Percentiles rank a stretch among this genome's conserved stretches.
phyloP scores from a whole-genome alignment of 1,284 basidiomycete species.

The Irpex sp. region DNA sequence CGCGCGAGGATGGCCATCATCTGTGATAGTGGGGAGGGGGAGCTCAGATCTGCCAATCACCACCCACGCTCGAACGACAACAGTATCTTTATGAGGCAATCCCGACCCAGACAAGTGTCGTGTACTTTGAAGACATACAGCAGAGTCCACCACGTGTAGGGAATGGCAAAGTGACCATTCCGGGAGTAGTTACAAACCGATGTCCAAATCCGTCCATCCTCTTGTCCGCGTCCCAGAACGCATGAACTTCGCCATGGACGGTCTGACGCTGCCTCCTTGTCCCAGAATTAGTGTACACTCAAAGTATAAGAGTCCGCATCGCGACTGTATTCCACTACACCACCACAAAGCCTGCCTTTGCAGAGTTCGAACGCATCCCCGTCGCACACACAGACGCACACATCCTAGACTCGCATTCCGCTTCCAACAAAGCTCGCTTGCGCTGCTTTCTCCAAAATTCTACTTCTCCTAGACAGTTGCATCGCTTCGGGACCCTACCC shows the following conservation, averaged over 20 bases:
- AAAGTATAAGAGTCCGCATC: slow-evolving; percentile 24
- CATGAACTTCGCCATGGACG: slow-evolving; percentile 4
- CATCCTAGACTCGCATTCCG: neutral
- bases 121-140: neutral
- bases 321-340: slow-evolving; percentile 6
- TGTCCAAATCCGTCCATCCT: slow-evolving; percentile 25
- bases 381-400: neutral
- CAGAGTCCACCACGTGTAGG: too few relatives aligned
- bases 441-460: neutral
- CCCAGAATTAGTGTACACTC: slow-evolving; percentile 17
- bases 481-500: slow-evolving; percentile 2
- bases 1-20: neutral
- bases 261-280: slow-evolving; percentile 17
- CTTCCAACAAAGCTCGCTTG: neutral
- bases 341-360: neutral
- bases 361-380: too few relatives aligned
- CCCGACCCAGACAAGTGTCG: neutral
- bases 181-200: slow-evolving; percentile 25
- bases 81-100: slow-evolving; percentile 15
- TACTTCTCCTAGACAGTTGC: slow-evolving; percentile 2
- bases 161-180: slow-evolving; percentile 3
- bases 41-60: slow-evolving; percentile 2
- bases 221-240: slow-evolving; percentile 26
- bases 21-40: too few relatives aligned
- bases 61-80: slow-evolving; percentile 9